Conservation (phyloP, 768 basidiomycete species). For the Leccinellum albellum region DNA sequence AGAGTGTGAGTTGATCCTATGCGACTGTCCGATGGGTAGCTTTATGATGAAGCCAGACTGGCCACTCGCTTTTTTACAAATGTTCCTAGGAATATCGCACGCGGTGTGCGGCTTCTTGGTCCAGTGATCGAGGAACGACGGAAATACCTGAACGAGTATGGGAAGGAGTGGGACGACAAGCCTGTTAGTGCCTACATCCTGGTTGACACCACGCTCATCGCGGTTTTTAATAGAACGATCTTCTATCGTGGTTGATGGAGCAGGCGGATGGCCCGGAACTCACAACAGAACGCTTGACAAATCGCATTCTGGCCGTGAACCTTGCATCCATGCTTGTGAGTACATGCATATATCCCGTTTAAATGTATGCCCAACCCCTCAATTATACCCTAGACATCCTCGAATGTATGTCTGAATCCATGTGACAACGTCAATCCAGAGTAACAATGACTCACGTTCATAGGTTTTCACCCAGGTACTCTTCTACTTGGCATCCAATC, state of each 20-base stretch:
- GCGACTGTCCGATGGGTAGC: not conserved
- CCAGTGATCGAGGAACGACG: not conserved
- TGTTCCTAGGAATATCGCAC: not conserved
- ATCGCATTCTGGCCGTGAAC: constrained; percentile 7
- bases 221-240: constrained; percentile 25
- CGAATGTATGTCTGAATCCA: constrained; percentile 8
- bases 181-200: not conserved
- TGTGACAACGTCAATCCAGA: not conserved
- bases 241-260: constrained; percentile 34
- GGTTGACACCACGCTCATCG: not conserved
- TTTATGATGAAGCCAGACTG: not conserved
- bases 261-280: constrained; percentile 19
- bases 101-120: not conserved
- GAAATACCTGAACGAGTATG: not conserved
- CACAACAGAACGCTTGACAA: constrained; percentile 20
- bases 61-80: not conserved
- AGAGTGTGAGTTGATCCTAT: not conserved
- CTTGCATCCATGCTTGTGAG: constrained; percentile 25
- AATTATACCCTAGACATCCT: constrained; percentile 13
- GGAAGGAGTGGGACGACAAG: not conserved
- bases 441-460: not conserved
- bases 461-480: constrained; percentile 28
- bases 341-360: not conserved
- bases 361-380: not conserved
- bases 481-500: not conserved